Base-by-base conservation (phyloP, 805 yeast species). In the Pichia nanzhaoensis region DNA sequence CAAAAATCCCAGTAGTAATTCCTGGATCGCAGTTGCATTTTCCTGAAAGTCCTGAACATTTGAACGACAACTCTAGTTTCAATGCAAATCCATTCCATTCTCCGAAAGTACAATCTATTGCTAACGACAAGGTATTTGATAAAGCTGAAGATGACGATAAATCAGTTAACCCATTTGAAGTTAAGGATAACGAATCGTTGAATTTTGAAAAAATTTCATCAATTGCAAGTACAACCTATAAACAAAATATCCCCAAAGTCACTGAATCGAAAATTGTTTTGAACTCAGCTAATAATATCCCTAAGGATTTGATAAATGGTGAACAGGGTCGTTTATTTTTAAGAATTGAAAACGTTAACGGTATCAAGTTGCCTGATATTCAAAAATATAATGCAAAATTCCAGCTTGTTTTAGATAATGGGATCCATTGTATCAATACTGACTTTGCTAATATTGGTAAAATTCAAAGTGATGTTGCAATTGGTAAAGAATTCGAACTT, bases 401-500 rank as follows among this genome's bases (percentile, higher is more conserved):
- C 57, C 70, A 74, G 42, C 52, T 80, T 17, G 73, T 78, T 5
- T 64, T 82, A 44, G 96, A 89, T 59, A 89, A 89, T 59, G 95
- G 95, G 5, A 77, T 79, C 33, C 95, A 89, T 58, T 75, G 86
- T 47, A 74, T 86, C 39, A 75, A 80, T 32, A 87, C 95, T 0
- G 62, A 59, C 21, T 62, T 49, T 37, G 71, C 73, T 54, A 54
- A 56, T 20, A 52, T 75, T 44, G 53, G 58, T 3, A 52, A 59
- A 24, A 6, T 24, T 17, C 21, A 42, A 1, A 37, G 41, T 14
- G 55, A 55, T 28, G 63, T 72, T 31, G 48, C 64, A 20, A 65
- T 86, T 42, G 74, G 74, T 39, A 87, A 84, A 56, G 96, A 90
- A 57, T 87, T 87, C 60, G 96, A 88, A 61, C 66, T 83, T 51